Evolutionary conservation across 2,329 filamentous ascomycete genomes (phyloP), one percentile per base, ranked within the genome.

Genomic region (Ophiostoma australiae): DNA sequence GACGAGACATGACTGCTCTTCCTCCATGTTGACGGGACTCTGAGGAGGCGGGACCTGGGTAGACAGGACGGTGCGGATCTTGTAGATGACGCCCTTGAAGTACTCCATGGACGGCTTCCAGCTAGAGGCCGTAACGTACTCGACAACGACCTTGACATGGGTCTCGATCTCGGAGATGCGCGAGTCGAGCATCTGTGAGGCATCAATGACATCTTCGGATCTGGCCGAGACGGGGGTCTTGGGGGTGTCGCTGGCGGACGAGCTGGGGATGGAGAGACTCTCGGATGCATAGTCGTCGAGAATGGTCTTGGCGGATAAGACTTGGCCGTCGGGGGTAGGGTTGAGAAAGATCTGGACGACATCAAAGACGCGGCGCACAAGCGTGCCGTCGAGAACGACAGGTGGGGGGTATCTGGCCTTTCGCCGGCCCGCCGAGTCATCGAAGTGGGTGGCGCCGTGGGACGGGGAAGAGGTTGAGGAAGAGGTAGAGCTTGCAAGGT

Each of bases 111-210:
- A 83, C 55, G 82, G 78, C 39, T 81, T 75, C 89, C 89, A 91
- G 75, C 84, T 90, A 1, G 87, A 87, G 8, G 87, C 89, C 17
- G 87, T 89, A 72, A 89, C 79, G 74, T 87, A 91, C 76, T 90
- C 88, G 44, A 89, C 81, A 20, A 91, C 82, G 5, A 78, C 80
- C 77, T 86, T 85, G 75, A 87, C 81, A 74, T 85, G 81, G 8
- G 79, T 79, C 76, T 90, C 88, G 69, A 89, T 80, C 69, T 85
- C 82, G 23, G 79, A 75, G 13, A 80, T 76, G 67, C 81, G 81
- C 13, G 79, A 76, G 20, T 79, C 78, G 23, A 78, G 77, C 61
- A 78, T 71, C 41, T 74, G 74, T 52, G 76, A 75, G 10, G 76
- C 78, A 69, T 81, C 81, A 17, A 78, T 76, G 15, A 78, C 75